Conservation (phyloP, 352 stramenopile species). For the Phytophthora sojae region DNA sequence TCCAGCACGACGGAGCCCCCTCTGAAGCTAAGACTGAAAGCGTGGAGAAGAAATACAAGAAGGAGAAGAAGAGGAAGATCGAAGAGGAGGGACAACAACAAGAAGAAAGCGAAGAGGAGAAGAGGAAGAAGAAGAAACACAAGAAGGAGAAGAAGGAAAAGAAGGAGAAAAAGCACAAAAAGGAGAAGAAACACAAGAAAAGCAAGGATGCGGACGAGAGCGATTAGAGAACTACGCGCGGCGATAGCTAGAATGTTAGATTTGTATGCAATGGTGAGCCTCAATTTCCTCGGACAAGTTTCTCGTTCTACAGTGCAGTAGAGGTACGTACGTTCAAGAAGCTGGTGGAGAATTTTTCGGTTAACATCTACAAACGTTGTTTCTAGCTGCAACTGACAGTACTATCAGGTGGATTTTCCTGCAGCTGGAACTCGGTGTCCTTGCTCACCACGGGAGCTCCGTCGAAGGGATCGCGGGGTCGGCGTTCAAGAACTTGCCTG, state of each 20-base stretch:
- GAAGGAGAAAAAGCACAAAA: conserved; percentile 41
- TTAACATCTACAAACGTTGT: background rate
- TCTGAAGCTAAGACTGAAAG: conserved; percentile 11
- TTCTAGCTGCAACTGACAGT: too few relatives aligned
- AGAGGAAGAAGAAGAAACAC: conserved; percentile 23
- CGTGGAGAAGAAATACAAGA: conserved; percentile 24
- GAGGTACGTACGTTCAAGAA: background rate
- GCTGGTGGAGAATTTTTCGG: background rate
- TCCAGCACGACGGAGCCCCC: conserved; percentile 52
- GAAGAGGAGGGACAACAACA: conserved; percentile 2
- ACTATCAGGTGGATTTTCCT: too few relatives aligned
- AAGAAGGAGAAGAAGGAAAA: conserved; percentile 44
- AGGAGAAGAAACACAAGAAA: conserved; percentile 43
- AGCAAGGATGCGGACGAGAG: conserved; percentile 31
- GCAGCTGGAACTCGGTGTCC: background rate
- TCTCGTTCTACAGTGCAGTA: background rate
- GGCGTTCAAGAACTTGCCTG: conserved; percentile 5
- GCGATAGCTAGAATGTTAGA: conserved; percentile 25
- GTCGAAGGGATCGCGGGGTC: conserved; percentile 3
- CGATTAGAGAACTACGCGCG: conserved; percentile 15
- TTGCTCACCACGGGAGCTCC: conserved; percentile 10
- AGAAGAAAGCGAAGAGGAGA: background rate
- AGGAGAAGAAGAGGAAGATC: conserved; percentile 4
- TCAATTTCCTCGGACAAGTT: background rate
- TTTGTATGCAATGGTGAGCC: conserved; percentile 11